These are phyloP conservation scores for Metschnikowia rubicola DNA, from an alignment of 805 yeast species.

Conservation along the genomic window DNA sequence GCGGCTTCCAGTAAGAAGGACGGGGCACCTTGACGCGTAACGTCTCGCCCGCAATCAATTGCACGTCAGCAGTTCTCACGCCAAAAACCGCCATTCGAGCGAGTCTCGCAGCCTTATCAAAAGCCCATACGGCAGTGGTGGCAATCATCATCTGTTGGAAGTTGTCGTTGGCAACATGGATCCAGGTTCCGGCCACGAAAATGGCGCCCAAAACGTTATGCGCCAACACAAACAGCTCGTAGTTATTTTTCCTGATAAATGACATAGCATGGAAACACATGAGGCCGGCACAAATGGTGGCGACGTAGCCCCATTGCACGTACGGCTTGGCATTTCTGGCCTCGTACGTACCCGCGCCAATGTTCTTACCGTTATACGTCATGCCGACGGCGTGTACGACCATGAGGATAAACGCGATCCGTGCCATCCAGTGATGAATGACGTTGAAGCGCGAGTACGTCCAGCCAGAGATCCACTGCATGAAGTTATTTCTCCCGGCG, in stretches of 20 bases:
- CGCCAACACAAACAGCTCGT: constrained; percentile 51
- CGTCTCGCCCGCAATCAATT: constrained; percentile 42
- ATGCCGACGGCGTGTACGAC: constrained; percentile 48
- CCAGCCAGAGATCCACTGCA: constrained; percentile 61
- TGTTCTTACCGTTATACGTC: constrained; percentile 31
- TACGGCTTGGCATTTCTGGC: constrained; percentile 27
- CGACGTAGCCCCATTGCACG: constrained; percentile 35
- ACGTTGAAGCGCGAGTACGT: constrained; percentile 56
- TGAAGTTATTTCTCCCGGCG: constrained; percentile 71
- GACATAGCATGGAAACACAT: constrained; percentile 47
- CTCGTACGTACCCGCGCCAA: constrained; percentile 27
- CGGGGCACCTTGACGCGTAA: constrained; percentile 46
- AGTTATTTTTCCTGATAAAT: constrained; percentile 47
- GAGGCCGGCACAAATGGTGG: constrained; percentile 36
- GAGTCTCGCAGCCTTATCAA: constrained; percentile 39
- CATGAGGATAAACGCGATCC: constrained; percentile 46
- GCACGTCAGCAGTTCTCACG: constrained; percentile 34
- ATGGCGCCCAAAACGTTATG: constrained; percentile 42
- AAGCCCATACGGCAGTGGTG: constrained; percentile 37
- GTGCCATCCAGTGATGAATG: constrained; percentile 66
- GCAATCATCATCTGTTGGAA: constrained; percentile 33
- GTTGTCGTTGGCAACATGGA: constrained; percentile 53
- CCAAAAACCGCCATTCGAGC: constrained; percentile 35
- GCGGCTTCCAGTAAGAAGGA: constrained; percentile 47
- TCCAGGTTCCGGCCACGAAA: constrained; percentile 54